A percentile compares a stretch with the other conserved stretches of the same genome.
Conservation (phyloP, 768 basidiomycete species). For the Boletus rubroflammeus region DNA sequence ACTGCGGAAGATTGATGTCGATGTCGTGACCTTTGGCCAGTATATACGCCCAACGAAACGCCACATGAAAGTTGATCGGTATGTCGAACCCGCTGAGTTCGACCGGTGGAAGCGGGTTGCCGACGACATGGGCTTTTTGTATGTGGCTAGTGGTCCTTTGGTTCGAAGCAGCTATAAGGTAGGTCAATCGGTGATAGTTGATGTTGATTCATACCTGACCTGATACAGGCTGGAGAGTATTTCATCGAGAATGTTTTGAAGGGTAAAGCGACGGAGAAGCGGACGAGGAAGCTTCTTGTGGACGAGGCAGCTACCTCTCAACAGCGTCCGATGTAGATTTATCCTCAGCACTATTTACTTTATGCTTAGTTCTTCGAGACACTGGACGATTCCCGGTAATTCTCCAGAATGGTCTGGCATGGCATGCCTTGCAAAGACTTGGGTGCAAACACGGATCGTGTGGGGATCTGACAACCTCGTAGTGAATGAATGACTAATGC, state of each 20-base stretch:
- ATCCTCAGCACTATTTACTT: neutral
- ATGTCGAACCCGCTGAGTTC: slow-evolving; percentile 92
- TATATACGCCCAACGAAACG: slow-evolving; percentile 99
- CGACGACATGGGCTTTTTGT: slow-evolving; percentile 92
- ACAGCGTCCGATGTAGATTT: slow-evolving; percentile 6
- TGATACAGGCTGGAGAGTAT: slow-evolving; percentile 83
- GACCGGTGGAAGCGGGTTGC: slow-evolving; percentile 87
- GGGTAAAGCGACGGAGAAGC: slow-evolving; percentile 49
- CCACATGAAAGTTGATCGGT: slow-evolving; percentile 98
- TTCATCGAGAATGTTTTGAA: slow-evolving; percentile 89
- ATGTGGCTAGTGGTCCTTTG: slow-evolving; percentile 94
- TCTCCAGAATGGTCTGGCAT: neutral
- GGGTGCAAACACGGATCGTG: neutral
- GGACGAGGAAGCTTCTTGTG: slow-evolving; percentile 32
- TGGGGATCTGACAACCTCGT: neutral
- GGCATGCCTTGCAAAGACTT: neutral
- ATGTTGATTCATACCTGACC: slow-evolving; percentile 1
- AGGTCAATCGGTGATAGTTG: slow-evolving; percentile 17
- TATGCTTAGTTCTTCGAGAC: neutral
- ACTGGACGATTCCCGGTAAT: slow-evolving; percentile 4
- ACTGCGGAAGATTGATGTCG: slow-evolving; percentile 81
- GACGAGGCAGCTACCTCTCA: slow-evolving; percentile 12
- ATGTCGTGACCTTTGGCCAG: slow-evolving; percentile 98
- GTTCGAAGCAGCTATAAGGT: slow-evolving; percentile 98
- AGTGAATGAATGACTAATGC: neutral